A percentile compares a stretch with the other conserved stretches of the same genome.
Conservation (phyloP, 176 grass and related monocot species). For the Carex myosuroides region DNA sequence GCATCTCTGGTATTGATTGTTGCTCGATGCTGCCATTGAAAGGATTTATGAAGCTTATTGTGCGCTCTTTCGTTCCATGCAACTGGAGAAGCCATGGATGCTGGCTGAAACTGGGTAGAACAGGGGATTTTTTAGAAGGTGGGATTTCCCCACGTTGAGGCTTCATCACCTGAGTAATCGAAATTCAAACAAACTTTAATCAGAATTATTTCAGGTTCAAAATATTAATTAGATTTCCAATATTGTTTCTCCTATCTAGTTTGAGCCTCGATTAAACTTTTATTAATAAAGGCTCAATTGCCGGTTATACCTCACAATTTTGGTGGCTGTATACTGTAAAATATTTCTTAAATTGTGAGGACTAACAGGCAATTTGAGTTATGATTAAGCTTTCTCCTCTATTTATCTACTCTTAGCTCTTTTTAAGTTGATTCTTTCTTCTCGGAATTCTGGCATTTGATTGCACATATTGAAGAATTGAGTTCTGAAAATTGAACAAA, state of each 20-base stretch:
- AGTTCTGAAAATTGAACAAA: no score
- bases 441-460: no score
- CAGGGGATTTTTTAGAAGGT: not conserved
- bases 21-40: not conserved
- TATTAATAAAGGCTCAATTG: no score
- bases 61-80: not conserved
- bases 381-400: no score
- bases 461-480: no score
- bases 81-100: slow-evolving; percentile 3
- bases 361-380: no score
- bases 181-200: not conserved
- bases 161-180: not conserved
- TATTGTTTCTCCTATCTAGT: not conserved
- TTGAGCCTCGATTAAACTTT: not conserved
- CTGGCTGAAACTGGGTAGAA: not conserved
- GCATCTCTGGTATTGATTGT: not conserved
- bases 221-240: not conserved
- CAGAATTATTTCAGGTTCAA: not conserved
- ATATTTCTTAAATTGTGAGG: no score
- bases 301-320: no score
- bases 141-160: not conserved
- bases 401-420: no score
- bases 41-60: slow-evolving; percentile 12
- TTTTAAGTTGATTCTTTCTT: no score
- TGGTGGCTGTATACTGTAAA: no score